These are phyloP conservation scores for Dimargaris verticillata DNA, from an alignment of 192 early-diverging fungal genomes.

Conservation along the genomic window DNA sequence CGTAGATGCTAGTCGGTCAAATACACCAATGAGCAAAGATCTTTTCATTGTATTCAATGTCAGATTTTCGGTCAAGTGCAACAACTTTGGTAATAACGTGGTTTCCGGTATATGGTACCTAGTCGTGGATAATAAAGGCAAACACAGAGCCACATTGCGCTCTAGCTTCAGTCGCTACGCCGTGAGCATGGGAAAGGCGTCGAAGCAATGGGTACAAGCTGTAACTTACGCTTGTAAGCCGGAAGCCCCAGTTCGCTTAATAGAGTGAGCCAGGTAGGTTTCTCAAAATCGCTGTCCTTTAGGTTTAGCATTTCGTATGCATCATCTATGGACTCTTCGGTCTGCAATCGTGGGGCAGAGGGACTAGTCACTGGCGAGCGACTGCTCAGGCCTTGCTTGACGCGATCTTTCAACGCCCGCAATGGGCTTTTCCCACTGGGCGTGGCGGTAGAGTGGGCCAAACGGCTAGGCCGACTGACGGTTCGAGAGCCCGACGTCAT, in stretches of 20 bases:
- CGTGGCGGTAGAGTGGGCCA: background rate
- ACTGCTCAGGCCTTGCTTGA: no score
- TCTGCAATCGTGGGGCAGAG: background rate
- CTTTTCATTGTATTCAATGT: no score
- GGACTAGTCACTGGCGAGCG: background rate
- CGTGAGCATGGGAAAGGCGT: background rate
- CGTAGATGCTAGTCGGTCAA: background rate
- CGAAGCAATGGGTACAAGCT: background rate
- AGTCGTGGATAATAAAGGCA: no score
- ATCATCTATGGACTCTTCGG: background rate
- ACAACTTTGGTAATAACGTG: background rate
- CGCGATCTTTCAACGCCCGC: background rate
- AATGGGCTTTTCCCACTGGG: background rate
- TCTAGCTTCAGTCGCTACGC: no score
- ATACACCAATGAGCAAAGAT: no score
- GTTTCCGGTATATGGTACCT: no score
- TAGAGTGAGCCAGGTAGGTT: constrained; percentile 25
- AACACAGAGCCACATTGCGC: no score
- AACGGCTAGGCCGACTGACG: background rate
- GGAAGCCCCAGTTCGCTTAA: constrained; percentile 19
- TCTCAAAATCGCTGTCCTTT: constrained; percentile 20
- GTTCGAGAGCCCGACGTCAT: background rate
- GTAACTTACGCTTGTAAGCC: constrained; percentile 14
- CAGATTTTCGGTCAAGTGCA: background rate
- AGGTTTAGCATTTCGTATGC: constrained; percentile 1